phyloP scores from a whole-genome alignment of 345 rosid genomes.

The Camelina laxa region DNA sequence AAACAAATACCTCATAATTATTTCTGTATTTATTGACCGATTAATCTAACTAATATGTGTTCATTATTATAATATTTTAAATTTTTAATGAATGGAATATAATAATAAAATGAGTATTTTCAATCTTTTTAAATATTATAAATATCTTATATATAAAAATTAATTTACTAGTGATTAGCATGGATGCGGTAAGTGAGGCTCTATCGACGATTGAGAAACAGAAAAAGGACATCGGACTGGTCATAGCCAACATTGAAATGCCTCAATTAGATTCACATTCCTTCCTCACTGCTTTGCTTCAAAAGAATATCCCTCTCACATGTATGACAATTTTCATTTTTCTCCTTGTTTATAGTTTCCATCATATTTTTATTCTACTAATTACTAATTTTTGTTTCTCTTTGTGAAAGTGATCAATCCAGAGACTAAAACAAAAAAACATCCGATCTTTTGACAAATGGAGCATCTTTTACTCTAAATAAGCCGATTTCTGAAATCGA shows the following conservation, averaged over 20 bases:
- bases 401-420: slow-evolving; percentile 50
- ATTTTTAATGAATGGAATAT: background rate
- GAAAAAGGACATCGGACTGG: slow-evolving; percentile 44
- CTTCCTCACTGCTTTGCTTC: slow-evolving; percentile 31
- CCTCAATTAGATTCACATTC: slow-evolving; percentile 37
- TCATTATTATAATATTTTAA: background rate
- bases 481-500: slow-evolving; percentile 50
- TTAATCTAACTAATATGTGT: background rate
- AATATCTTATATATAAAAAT: background rate
- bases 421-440: background rate
- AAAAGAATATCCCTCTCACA: slow-evolving; percentile 46
- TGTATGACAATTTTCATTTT: slow-evolving; percentile 11
- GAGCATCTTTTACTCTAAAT: slow-evolving; percentile 42
- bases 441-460: slow-evolving; percentile 34
- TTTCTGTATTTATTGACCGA: background rate
- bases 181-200: slow-evolving; percentile 39
- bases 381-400: background rate
- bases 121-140: background rate
- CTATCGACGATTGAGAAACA: slow-evolving; percentile 41
- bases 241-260: slow-evolving; percentile 48
- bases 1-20: background rate
- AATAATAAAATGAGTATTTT: background rate
- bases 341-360: background rate
- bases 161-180: slow-evolving; percentile 49
- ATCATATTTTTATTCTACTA: background rate